Base-by-base conservation (phyloP, 352 stramenopile species). In the Phytophthora brassicae region DNA sequence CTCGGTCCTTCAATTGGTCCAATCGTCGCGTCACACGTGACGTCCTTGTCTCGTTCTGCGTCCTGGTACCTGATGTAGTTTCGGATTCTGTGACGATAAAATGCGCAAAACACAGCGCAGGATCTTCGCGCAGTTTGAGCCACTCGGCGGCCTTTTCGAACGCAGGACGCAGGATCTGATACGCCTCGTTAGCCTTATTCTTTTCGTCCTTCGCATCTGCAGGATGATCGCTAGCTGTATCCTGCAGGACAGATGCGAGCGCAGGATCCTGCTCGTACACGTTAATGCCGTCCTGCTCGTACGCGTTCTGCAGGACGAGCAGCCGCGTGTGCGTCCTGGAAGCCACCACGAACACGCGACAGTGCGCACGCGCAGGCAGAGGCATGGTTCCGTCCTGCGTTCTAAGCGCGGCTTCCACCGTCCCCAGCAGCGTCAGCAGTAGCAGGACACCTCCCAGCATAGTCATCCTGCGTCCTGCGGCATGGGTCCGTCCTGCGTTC, bases 331-430 rank as follows among this genome's bases (percentile, higher is more conserved):
- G 48, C 23, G 60, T 64, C 12, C 54, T 22, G 0, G 60, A 64
- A 5, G 75, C 68, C 24, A 83, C 75, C 0, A 88, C 56, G 35
- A 90, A 86, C 45, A 90, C 68, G 22, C 81, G 75, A 56, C 81
- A 90, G 38, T 74, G 68, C 11, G 69, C 57, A 8, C 62, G 64
- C 5, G 71, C 70, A 1, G 61, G 45, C 19, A 55, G 50, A 28
- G 43, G 58, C 63, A 74, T 74, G 1, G 36, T 33, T 6, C 39
- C 61, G 29, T 66, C 46, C 41, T 50, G 54, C n/a, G 9, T n/a
- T n/a, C 29, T 16, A 23, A 52, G 23, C 16, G 52, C 51, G 14
- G 58, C 41, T 31, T 63, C 8, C 8, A 17, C 42, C 45, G 5
- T 3, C 26, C 35, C 33, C 14, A 81, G 54, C 41, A 43, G 31